Evolutionary conservation across 805 yeast species (phyloP).

Genomic region (Lipomyces anomalus): DNA sequence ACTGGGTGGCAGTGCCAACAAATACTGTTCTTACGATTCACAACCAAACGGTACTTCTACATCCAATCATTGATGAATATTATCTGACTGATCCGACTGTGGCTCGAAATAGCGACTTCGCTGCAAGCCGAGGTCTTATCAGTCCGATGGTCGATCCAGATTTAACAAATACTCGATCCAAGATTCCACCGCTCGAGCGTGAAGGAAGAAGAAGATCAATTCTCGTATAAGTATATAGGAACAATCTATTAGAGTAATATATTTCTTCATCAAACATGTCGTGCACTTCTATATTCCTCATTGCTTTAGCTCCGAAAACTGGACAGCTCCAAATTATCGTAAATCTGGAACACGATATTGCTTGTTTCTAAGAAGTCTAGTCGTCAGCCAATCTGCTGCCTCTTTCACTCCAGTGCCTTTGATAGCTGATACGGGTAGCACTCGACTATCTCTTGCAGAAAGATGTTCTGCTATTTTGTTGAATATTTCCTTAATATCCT

Average conservation of each 20-base stretch:
- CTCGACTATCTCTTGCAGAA: slow-evolving; percentile 86
- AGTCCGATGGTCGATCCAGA: slow-evolving; percentile 69
- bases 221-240: no score
- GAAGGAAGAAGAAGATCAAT: slow-evolving; percentile 59
- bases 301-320: no score
- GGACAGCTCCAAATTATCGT: no score
- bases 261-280: no score
- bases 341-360: slow-evolving; percentile 52
- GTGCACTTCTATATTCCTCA: no score
- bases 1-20: slow-evolving; percentile 96
- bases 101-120: slow-evolving; percentile 71
- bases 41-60: slow-evolving; percentile 79
- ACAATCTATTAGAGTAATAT: no score
- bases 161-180: slow-evolving; percentile 19
- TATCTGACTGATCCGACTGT: slow-evolving; percentile 65
- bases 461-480: slow-evolving; percentile 75
- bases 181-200: slow-evolving; percentile 70
- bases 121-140: slow-evolving; percentile 87
- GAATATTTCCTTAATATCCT: slow-evolving; percentile 75
- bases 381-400: slow-evolving; percentile 81
- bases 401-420: slow-evolving; percentile 77
- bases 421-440: slow-evolving; percentile 81
- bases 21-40: slow-evolving; percentile 78
- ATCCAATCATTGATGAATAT: slow-evolving; percentile 81
- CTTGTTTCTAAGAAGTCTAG: slow-evolving; percentile 65